Conservation (phyloP, 2,329 filamentous ascomycete genomes). For the Metarhizium humberi region DNA sequence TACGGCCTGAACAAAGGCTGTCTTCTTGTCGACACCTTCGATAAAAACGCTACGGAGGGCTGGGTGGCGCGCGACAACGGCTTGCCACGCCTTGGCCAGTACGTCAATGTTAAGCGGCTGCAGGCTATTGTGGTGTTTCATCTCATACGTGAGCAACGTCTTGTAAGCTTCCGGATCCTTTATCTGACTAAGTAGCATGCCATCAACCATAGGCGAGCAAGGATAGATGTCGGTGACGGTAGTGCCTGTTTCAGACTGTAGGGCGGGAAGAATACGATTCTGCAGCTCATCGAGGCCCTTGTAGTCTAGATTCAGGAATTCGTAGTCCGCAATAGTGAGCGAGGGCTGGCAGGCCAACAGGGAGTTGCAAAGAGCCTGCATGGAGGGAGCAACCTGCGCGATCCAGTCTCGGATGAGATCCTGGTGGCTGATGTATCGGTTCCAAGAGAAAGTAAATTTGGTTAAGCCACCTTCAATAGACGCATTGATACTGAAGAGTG, state of each 20-base stretch:
- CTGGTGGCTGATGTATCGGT: conserved; percentile 2
- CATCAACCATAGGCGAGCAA: conserved; percentile 27
- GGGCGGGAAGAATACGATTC: conserved; percentile 11
- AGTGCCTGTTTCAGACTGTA: conserved; percentile 7
- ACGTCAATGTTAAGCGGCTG: conserved; percentile 1
- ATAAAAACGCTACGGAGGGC: conserved; percentile 7
- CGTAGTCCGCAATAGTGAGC: neutral
- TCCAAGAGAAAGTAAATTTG: conserved; percentile 4
- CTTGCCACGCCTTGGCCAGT: conserved; percentile 10
- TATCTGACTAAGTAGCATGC: conserved; percentile 24
- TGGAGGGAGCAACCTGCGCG: neutral
- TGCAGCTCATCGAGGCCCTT: conserved; percentile 15
- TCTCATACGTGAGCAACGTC: conserved; percentile 10
- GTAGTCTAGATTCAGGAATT: conserved; percentile 14
- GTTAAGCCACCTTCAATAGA: conserved; percentile 2
- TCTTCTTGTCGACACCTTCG: conserved; percentile 1
- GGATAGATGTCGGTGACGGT: conserved; percentile 27
- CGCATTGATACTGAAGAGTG: conserved; percentile 2
- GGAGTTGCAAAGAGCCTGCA: neutral
- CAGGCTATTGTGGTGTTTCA: conserved; percentile 1
- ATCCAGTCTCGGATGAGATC: conserved; percentile 3
- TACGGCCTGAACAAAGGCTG: conserved; percentile 4
- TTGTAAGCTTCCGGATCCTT: conserved; percentile 9
- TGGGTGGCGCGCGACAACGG: conserved; percentile 6
- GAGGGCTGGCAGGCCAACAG: neutral